Conservation (phyloP, 2,329 filamentous ascomycete species). For the Claviceps paspali region DNA sequence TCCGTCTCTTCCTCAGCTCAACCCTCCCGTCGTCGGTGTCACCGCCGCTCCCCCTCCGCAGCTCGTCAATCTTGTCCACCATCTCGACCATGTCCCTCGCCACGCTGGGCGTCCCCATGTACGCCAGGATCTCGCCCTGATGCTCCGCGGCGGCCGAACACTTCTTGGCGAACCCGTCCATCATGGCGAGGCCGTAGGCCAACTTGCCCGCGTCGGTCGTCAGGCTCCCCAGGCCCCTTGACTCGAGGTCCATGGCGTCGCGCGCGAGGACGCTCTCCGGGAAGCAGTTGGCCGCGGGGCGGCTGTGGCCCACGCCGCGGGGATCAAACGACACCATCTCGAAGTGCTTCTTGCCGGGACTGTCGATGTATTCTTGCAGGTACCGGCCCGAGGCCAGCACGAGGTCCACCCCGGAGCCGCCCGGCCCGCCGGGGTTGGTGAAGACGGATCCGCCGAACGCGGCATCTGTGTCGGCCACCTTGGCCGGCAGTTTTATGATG, state of each 20-base stretch:
- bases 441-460: constrained; percentile 27
- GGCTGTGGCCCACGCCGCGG: constrained; percentile 23
- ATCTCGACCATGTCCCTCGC: constrained; percentile 29
- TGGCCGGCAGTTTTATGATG: constrained; percentile 24
- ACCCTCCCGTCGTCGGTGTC: background rate
- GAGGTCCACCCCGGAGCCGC: constrained; percentile 22
- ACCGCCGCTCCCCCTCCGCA: constrained; percentile 8
- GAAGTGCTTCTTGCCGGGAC: constrained; percentile 18
- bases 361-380: constrained; percentile 16
- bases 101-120: constrained; percentile 22
- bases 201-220: constrained; percentile 9
- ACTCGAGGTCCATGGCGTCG: constrained; percentile 15
- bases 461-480: constrained; percentile 21
- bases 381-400: constrained; percentile 12
- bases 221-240: constrained; percentile 16
- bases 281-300: constrained; percentile 25
- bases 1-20: constrained; percentile 8
- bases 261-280: constrained; percentile 15
- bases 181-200: constrained; percentile 13
- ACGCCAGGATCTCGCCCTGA: constrained; percentile 16
- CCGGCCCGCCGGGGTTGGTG: constrained; percentile 30
- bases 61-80: constrained; percentile 24
- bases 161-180: constrained; percentile 13
- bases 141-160: constrained; percentile 13
- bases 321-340: constrained; percentile 30